phyloP scores from a whole-genome alignment of 2,329 filamentous ascomycete species.

The Ramichloridium luteum region DNA sequence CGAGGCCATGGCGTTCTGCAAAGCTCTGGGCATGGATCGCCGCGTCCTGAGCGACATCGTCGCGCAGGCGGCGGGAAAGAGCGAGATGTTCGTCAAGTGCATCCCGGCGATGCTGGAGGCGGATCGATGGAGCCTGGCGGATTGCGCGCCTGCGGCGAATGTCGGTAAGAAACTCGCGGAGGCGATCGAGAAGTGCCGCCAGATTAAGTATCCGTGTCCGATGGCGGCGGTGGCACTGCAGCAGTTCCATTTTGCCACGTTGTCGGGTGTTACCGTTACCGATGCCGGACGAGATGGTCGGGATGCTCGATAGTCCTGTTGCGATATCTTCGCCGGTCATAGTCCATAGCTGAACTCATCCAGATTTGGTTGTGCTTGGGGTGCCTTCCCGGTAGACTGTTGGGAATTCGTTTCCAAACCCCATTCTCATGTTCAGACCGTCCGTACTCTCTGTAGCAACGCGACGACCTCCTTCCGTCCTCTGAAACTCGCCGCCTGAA shows the following conservation, averaged over 20 bases:
- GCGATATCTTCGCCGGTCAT: too few relatives aligned
- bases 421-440: neutral
- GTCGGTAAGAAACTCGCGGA: constrained; percentile 28
- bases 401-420: neutral
- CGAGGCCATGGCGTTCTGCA: constrained; percentile 37
- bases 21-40: constrained; percentile 33
- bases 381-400: neutral
- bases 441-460: neutral
- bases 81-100: constrained; percentile 31
- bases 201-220: constrained; percentile 23
- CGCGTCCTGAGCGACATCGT: constrained; percentile 36
- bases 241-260: constrained; percentile 23
- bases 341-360: too few relatives aligned
- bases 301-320: too few relatives aligned
- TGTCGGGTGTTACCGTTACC: constrained; percentile 13
- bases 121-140: constrained; percentile 23
- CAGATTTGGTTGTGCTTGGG: neutral
- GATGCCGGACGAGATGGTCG: constrained; percentile 2
- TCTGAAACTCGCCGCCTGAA: neutral
- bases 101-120: constrained; percentile 25
- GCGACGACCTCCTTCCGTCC: neutral
- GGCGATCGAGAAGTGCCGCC: constrained; percentile 30
- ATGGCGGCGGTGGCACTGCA: constrained; percentile 26
- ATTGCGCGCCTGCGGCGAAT: constrained; percentile 27
- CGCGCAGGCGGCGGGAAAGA: constrained; percentile 36